Evolutionary conservation across 306 rosid genomes (phyloP), one percentile per base, ranked within the genome.

Genomic region (Dalbergia cultrata): DNA sequence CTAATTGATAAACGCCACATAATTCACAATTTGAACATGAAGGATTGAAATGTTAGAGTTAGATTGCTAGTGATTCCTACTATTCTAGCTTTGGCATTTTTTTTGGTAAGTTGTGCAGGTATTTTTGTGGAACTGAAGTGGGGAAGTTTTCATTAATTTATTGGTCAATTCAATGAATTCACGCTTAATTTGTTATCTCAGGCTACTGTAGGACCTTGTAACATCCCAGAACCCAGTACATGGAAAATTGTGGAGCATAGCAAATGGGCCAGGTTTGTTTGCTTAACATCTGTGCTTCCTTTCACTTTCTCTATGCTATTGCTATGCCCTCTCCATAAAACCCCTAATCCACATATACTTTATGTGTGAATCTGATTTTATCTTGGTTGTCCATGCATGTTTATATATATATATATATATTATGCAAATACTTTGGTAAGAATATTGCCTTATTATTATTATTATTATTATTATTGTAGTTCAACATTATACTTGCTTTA

Each of bases 251-350:
- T 92, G 80, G 98, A 94, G 82, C 91, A 90, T 76, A 90, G 95
- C 91, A 94, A 94, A 91, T 92, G 98, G 98, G 90, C 90, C 87
- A 94, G 98, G 98, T 92, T 76, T 50, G 90, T 81, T 68, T 67
- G 68, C 80, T 85, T 60, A 72, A 64, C 58, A 37, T 70, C 70
- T 64, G 7, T 3, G 21, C 53, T 58, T 35, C 58, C 71, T 47
- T 82, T 31, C 2, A 44, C 17, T 63, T 50, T 76, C 37, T 67
- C 2, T 71, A 49, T 67, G 53, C 72, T 77, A 68, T 72, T 76
- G 19, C 31, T 37, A 22, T 14, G 18, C 76, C 44, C 41, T 68
- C 78, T 50, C 37, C 17, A 17, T 66, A 8, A 70, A 59, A 16
- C 26, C 34, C 49, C n/a, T 63, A 13, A 53, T 75, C 79, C 72